These are phyloP conservation scores for Balamuthia mandrillaris DNA, from an alignment of 208 protist species.

Conservation along the genomic window DNA sequence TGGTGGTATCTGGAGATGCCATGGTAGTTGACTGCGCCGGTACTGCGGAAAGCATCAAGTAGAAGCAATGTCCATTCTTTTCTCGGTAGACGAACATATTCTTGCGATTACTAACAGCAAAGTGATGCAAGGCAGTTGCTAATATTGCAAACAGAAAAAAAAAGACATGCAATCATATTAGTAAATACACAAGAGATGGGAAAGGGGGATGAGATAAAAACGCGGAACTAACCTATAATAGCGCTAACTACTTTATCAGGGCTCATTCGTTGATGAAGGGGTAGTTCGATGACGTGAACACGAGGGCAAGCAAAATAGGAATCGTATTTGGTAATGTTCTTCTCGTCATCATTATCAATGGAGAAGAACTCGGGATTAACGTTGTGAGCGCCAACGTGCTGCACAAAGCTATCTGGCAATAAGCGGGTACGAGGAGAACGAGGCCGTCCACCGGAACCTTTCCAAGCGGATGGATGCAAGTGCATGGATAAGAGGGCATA, in stretches of 20 bases:
- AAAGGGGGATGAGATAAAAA: not conserved
- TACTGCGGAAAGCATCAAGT: not conserved
- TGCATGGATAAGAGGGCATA: too few species aligned
- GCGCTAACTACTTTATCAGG: slow-evolving; percentile 6
- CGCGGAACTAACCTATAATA: not conserved
- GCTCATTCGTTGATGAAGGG: slow-evolving; percentile 3
- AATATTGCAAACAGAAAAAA: not conserved
- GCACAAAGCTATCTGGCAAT: slow-evolving; percentile 32
- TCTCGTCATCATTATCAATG: not conserved
- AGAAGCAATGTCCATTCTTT: slow-evolving; percentile 27
- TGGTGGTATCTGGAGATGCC: not conserved
- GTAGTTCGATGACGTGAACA: slow-evolving; percentile 4
- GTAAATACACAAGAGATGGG: not conserved
- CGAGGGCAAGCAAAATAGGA: slow-evolving; percentile 23
- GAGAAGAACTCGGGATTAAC: not conserved
- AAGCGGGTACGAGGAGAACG: too few species aligned
- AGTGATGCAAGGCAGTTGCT: slow-evolving; percentile 4
- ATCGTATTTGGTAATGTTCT: not conserved
- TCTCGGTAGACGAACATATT: slow-evolving; percentile 41
- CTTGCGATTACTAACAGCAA: slow-evolving; percentile 17
- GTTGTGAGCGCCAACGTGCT: not conserved
- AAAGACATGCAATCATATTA: too few species aligned
- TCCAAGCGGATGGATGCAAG: too few species aligned
- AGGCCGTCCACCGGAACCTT: too few species aligned
- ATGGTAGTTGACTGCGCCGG: not conserved